Base-by-base conservation (phyloP, 164 flowering plant genomes). In the Kingdonia uniflora region DNA sequence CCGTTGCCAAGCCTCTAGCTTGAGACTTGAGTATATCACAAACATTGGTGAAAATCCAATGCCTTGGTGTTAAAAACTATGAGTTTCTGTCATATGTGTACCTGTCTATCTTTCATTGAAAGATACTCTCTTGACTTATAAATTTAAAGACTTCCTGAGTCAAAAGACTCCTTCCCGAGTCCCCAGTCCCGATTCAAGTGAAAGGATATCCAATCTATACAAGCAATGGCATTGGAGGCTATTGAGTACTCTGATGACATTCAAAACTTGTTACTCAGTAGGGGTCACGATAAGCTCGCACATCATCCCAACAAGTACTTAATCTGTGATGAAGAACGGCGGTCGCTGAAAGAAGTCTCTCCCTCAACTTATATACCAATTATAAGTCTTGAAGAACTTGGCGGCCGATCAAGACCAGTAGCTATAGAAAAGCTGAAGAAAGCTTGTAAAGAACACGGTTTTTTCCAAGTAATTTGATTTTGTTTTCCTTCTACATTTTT, bases 381-480 rank as follows among this genome's bases (percentile, higher is more conserved):
- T 7, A 37, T 52, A 16, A 24, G 38, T 38, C 55, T 52, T 29
- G 39, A 50, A 19, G 55, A 37, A 52, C 43, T 52, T 12, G 55
- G 33, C 20, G 55, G 55, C 6, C 25, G 41, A 29, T 52, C 55
- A 37, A 52, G 55, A 19, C 55, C 55, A 14, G 12, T 16, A 19
- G 55, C 43, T 33, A 52, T 52, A 10, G 43, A 52, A 52, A 52
- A 52, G 23, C 55, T 52, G 13, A 52, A 15, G 24, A 19, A 13
- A 24, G 55, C 55, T 19, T 52, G 55, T 26, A 52, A 47, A 47
- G 51, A 47, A 47, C 16, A 47, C 29, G 51, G 51, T 0, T 47
- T 20, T 15, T 47, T 47, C n/a, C 26, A 47, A 47, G 51, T 47
- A 47, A 21, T 15, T 0, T 20, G 2, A 20, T 47, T 4, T 20